Evolutionary conservation across 2,329 filamentous ascomycete species (phyloP).

Genomic region (Penicillium frequentans): DNA sequence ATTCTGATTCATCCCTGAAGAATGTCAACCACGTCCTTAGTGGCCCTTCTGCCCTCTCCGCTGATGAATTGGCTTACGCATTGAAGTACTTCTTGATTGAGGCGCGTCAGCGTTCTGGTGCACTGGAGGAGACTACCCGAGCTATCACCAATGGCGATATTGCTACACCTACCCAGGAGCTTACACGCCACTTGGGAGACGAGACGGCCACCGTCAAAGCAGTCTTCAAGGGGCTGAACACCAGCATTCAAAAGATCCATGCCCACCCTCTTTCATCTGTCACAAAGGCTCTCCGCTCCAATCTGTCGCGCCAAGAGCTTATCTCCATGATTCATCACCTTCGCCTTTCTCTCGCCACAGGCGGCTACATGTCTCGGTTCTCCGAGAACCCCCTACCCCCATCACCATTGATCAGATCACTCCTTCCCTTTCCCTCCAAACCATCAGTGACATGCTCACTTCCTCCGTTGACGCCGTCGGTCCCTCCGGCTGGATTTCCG

Average conservation of each 20-base stretch:
- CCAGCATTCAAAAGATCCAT: constrained; percentile 38
- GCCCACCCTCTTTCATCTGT: constrained; percentile 30
- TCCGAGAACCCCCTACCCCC: constrained; percentile 40
- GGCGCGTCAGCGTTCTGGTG: constrained; percentile 35
- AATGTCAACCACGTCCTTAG: constrained; percentile 39
- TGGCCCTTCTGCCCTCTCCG: constrained; percentile 34
- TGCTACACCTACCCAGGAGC: constrained; percentile 23
- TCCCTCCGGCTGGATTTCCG: constrained; percentile 48
- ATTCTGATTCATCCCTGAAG: constrained; percentile 40
- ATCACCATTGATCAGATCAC: constrained; percentile 36
- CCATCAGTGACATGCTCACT: constrained; percentile 44
- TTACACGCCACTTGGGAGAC: constrained; percentile 17
- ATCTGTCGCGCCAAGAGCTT: constrained; percentile 40
- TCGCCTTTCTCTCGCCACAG: constrained; percentile 44
- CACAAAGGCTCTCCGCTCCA: constrained; percentile 38
- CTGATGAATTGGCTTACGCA: constrained; percentile 41
- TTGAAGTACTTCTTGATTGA: constrained; percentile 41
- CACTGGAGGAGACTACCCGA: constrained; percentile 34
- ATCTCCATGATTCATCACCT: constrained; percentile 44
- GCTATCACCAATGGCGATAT: constrained; percentile 32
- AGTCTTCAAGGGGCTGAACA: constrained; percentile 41
- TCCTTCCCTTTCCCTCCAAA: constrained; percentile 38
- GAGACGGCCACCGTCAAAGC: constrained; percentile 28
- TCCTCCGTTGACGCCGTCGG: constrained; percentile 50
- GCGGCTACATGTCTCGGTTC: constrained; percentile 44